These are phyloP conservation scores for Trichoderma oligosporum DNA, from an alignment of 2,329 filamentous ascomycete genomes.

Conservation along the genomic window DNA sequence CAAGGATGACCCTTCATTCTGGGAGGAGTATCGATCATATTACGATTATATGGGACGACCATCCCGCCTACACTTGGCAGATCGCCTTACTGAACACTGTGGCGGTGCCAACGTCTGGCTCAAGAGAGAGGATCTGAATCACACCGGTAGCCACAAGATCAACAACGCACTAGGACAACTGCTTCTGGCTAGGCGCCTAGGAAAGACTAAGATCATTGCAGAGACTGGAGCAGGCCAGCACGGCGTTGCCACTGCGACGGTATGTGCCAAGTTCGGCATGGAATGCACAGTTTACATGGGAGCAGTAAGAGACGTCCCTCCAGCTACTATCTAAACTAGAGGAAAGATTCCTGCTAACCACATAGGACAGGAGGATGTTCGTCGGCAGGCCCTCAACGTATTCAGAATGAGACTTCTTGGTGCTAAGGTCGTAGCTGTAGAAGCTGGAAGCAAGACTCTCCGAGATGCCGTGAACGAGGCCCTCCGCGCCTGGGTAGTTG, in stretches of 20 bases:
- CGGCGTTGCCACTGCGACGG: conserved; percentile 93
- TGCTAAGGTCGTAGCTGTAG: conserved; percentile 86
- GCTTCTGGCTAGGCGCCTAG: conserved; percentile 76
- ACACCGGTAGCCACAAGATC: conserved; percentile 98
- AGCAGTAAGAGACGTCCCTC: conserved; percentile 47
- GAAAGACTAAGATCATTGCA: conserved; percentile 96
- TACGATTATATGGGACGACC: conserved; percentile 97
- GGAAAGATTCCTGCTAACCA: conserved; percentile 24
- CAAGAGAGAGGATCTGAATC: conserved; percentile 96
- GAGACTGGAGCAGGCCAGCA: conserved; percentile 98
- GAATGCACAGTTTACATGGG: conserved; percentile 98
- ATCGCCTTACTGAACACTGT: conserved; percentile 81
- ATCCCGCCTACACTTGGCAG: conserved; percentile 83
- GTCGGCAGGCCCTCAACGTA: conserved; percentile 92
- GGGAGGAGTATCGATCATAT: conserved; percentile 93
- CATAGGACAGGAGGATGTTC: conserved; percentile 71
- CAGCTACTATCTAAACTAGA: neutral
- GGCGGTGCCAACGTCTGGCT: conserved; percentile 96
- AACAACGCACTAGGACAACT: conserved; percentile 97
- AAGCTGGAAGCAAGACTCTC: conserved; percentile 79
- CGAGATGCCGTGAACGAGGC: conserved; percentile 94
- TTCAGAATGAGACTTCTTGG: conserved; percentile 97
- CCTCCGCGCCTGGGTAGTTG: conserved; percentile 86
- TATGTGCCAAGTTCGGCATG: conserved; percentile 98
- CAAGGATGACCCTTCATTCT: conserved; percentile 84